These are phyloP conservation scores for Phytophthora hybrid DNA, from an alignment of 352 stramenopile species.

Conservation along the genomic window DNA sequence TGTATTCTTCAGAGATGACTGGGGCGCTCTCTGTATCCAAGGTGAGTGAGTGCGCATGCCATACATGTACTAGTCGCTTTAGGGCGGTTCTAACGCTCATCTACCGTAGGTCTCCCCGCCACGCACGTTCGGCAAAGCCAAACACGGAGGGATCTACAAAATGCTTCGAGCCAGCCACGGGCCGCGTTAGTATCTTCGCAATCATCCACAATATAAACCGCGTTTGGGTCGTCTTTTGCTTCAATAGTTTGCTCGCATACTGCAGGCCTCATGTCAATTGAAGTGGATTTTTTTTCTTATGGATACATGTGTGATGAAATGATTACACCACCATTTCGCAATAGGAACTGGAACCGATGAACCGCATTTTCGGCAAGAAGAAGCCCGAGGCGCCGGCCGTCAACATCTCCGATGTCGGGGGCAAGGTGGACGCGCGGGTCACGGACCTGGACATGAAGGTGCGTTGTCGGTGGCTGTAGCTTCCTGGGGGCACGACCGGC, in stretches of 20 bases:
- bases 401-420: conserved; percentile 85
- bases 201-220: not conserved
- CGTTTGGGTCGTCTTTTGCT: not conserved
- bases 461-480: not conserved
- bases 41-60: conserved; percentile 8
- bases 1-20: conserved; percentile 10
- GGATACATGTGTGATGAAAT: conserved; percentile 8
- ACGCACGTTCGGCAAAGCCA: conserved; percentile 49
- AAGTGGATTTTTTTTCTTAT: not conserved
- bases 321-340: conserved; percentile 4
- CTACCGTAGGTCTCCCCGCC: conserved; percentile 36
- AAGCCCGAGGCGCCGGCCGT: conserved; percentile 72
- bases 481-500: not conserved
- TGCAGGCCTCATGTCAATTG: too few species aligned
- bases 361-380: conserved; percentile 90
- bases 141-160: conserved; percentile 80
- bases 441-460: conserved; percentile 87
- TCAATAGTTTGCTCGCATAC: not conserved
- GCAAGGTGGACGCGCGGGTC: conserved; percentile 76
- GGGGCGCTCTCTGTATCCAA: conserved; percentile 26
- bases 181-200: conserved; percentile 13
- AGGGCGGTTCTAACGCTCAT: conserved; percentile 12
- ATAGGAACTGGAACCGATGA: conserved; percentile 45
- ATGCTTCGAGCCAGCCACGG: conserved; percentile 51
- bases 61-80: not conserved